Base-by-base conservation (phyloP, 2,329 filamentous ascomycete species). In the Fusarium foetens region DNA sequence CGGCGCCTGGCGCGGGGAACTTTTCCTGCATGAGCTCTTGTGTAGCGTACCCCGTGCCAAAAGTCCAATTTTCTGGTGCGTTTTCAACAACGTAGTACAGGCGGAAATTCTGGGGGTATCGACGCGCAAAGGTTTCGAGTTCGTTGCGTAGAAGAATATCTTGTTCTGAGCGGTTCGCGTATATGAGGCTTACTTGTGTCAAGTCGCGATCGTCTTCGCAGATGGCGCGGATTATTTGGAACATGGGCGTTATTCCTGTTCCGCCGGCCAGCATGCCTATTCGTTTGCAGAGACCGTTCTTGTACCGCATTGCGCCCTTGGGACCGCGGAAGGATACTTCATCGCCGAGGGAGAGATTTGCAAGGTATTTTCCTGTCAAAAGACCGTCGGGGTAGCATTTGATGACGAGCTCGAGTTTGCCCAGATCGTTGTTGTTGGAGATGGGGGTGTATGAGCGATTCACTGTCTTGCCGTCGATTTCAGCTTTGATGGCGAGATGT, bases 191-290 rank as follows among this genome's bases (percentile, higher is more conserved):
- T 45, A 91, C 78, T 69, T 87, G 79, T 0, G 90, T 91, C 2
- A 81, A 83, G 68, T 92, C 90, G 11, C 79, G 80, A n/a, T 85
- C 81, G 59, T 91, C 86, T 74, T 91, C 89, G 74, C 88, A 90
- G 62, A 91, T 89, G 46, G 88, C 88, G 8, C 89, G 86, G 74
- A 91, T 90, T 11, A 92, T 79, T 75, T 91, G 89, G 59, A 76
- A 81, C 78, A 81, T 80, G 16, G 80, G 79, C 1, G 46, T 81
- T 39, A 81, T 80, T 16, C 80, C 80, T 0, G 80, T 81, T 11
- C 80, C 80, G 1, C 87, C 87, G 3, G 86, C 87, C 2, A 90
- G 76, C 87, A 90, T 89, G 62, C 87, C 87, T 43, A 90, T 83
- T 45, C 81, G 78, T 70, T 80, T 82, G 53, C 79, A 81, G 2